Evolutionary conservation across 352 stramenopile species (phyloP).

Genomic region (Phytophthora brassicae): DNA sequence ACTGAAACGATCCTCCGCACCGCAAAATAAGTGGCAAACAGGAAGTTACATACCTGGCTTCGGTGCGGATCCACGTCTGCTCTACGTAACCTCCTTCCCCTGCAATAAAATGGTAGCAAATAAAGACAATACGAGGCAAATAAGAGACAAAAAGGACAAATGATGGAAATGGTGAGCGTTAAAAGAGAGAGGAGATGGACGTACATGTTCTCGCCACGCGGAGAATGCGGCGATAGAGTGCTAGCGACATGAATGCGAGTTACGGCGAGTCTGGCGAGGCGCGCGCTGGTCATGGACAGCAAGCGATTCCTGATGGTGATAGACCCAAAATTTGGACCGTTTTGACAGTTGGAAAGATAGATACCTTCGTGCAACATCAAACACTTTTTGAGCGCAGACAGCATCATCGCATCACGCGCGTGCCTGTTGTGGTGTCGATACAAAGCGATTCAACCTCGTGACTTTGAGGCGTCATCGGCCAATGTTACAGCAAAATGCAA

Average conservation of each 20-base stretch:
- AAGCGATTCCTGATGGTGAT: constrained; percentile 25
- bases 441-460: too few relatives aligned
- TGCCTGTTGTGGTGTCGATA: too few relatives aligned
- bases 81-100: constrained; percentile 64
- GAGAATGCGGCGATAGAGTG: constrained; percentile 76
- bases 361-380: neutral
- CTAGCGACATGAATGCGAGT: constrained; percentile 40
- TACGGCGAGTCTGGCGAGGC: constrained; percentile 18
- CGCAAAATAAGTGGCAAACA: too few relatives aligned
- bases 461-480: too few relatives aligned
- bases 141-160: constrained; percentile 4
- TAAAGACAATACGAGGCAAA: too few relatives aligned
- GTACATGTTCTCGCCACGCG: constrained; percentile 72
- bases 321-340: neutral
- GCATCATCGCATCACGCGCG: too few relatives aligned
- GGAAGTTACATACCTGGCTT: constrained; percentile 64
- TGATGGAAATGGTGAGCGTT: neutral
- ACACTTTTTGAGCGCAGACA: too few relatives aligned
- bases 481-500: too few relatives aligned
- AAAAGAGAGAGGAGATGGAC: constrained; percentile 16
- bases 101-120: constrained; percentile 34
- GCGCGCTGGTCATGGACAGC: constrained; percentile 12
- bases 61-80: constrained; percentile 65
- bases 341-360: constrained; percentile 1
- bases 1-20: too few relatives aligned